Evolutionary conservation across 441 rosid species (phyloP).

Genomic region (Hypseocharis bilobata): DNA sequence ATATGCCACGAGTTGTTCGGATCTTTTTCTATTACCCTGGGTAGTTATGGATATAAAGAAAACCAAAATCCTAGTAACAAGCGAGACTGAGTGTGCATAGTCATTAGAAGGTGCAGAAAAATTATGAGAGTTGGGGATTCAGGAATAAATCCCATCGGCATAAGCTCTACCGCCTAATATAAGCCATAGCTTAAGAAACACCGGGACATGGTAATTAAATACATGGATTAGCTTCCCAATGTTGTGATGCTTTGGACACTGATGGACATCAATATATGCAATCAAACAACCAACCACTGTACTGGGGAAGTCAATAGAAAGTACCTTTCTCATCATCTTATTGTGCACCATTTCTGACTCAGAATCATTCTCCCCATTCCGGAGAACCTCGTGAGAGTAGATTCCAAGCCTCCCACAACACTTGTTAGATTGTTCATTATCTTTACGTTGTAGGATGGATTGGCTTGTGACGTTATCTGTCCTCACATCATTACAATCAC

Average conservation of each 20-base stretch:
- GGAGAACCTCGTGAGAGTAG: slow-evolving; percentile 84
- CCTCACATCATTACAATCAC: slow-evolving; percentile 28
- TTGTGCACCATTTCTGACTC: slow-evolving; percentile 26
- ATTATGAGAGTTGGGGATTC: not conserved
- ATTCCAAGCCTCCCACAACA: slow-evolving; percentile 52
- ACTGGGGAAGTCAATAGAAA: not conserved
- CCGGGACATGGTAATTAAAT: slow-evolving; percentile 2
- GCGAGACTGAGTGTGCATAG: too few species aligned
- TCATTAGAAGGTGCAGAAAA: not conserved
- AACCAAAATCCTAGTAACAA: too few species aligned
- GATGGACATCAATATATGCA: slow-evolving; percentile 13
- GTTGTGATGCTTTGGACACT: slow-evolving; percentile 12
- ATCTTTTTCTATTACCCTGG: slow-evolving; percentile 5
- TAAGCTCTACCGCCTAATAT: not conserved
- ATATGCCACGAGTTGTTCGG: slow-evolving; percentile 10
- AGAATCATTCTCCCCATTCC: slow-evolving; percentile 38
- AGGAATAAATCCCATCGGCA: not conserved
- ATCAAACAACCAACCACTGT: slow-evolving; percentile 5
- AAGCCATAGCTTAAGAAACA: slow-evolving; percentile 9
- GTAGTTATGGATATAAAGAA: not conserved
- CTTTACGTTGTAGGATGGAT: slow-evolving; percentile 26
- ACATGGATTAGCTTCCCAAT: slow-evolving; percentile 15
- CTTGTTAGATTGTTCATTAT: slow-evolving; percentile 33
- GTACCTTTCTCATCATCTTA: slow-evolving; percentile 77
- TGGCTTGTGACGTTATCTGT: slow-evolving; percentile 32